phyloP scores from a whole-genome alignment of 306 rosid species.

The Citrullus amarus region DNA sequence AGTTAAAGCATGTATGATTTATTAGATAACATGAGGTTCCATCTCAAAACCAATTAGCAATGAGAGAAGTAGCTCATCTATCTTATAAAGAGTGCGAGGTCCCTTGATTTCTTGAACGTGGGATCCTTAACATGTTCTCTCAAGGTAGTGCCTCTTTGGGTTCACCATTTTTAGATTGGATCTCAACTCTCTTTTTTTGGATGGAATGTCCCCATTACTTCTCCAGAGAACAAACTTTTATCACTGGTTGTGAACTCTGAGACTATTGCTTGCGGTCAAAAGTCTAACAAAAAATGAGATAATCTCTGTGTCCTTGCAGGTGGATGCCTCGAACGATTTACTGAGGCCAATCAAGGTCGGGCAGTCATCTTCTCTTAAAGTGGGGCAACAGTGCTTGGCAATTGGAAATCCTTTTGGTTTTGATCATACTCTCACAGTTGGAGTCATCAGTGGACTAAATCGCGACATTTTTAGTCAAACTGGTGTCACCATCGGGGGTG shows the following conservation, averaged over 20 bases:
- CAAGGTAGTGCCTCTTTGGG: no score
- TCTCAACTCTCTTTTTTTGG: no score
- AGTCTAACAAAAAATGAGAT: background rate
- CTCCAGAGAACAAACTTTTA: background rate
- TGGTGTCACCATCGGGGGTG: slow-evolving; percentile 94
- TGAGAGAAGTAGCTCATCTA: no score
- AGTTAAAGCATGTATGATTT: background rate
- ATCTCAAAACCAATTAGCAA: no score
- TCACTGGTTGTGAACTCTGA: background rate
- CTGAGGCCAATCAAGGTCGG: slow-evolving; percentile 69
- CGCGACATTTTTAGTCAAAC: slow-evolving; percentile 83
- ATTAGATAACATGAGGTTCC: no score
- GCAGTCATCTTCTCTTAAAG: slow-evolving; percentile 62
- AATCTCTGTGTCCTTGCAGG: slow-evolving; percentile 33
- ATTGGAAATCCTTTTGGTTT: slow-evolving; percentile 98
- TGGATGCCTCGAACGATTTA: slow-evolving; percentile 70
- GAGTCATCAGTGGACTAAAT: slow-evolving; percentile 85
- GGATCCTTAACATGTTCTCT: no score
- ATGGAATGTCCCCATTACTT: no score
- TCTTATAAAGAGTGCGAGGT: no score
- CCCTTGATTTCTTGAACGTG: no score
- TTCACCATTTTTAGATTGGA: no score
- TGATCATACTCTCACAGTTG: slow-evolving; percentile 93
- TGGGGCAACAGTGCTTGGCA: slow-evolving; percentile 95
- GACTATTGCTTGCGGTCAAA: background rate